phyloP scores from a whole-genome alignment of 768 basidiomycete species.

The Symmetrospora coprosmae region DNA sequence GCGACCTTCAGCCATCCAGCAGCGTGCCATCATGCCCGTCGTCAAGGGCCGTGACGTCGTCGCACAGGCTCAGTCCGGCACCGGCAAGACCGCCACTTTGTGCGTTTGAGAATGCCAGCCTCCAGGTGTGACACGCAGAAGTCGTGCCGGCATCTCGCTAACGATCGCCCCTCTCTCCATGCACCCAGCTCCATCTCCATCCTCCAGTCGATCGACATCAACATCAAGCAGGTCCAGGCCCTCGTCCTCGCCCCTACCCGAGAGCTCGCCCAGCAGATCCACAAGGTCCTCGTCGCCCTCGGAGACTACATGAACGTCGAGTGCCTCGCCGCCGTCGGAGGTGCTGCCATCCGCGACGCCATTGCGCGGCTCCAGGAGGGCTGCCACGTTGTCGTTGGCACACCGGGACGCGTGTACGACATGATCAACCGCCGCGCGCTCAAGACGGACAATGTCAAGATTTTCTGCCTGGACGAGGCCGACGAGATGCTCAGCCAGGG shows the following conservation, averaged over 20 bases:
- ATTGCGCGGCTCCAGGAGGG: conserved; percentile 94
- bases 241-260: conserved; percentile 95
- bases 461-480: conserved; percentile 86
- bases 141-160: too few relatives aligned
- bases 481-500: conserved; percentile 95
- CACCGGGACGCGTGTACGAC: conserved; percentile 94
- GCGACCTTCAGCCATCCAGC: conserved; percentile 96
- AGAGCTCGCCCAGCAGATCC: conserved; percentile 96
- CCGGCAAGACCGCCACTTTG: conserved; percentile 98
- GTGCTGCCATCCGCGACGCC: conserved; percentile 92
- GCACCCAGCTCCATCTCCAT: conserved; percentile 75
- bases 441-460: conserved; percentile 93
- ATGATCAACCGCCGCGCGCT: conserved; percentile 92
- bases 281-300: conserved; percentile 85
- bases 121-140: too few relatives aligned
- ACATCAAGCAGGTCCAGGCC: conserved; percentile 86
- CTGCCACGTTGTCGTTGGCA: conserved; percentile 92
- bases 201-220: conserved; percentile 91
- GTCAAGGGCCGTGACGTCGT: conserved; percentile 66
- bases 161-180: too few relatives aligned
- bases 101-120: too few relatives aligned
- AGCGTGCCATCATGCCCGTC: conserved; percentile 92
- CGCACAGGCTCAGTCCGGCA: conserved; percentile 96
- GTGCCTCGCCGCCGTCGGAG: conserved; percentile 95
- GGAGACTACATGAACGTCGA: conserved; percentile 99